Evolutionary conservation across 2,329 filamentous ascomycete genomes (phyloP), one percentile per base, ranked within the genome.

Genomic region (Hirsutella minnesotensis): DNA sequence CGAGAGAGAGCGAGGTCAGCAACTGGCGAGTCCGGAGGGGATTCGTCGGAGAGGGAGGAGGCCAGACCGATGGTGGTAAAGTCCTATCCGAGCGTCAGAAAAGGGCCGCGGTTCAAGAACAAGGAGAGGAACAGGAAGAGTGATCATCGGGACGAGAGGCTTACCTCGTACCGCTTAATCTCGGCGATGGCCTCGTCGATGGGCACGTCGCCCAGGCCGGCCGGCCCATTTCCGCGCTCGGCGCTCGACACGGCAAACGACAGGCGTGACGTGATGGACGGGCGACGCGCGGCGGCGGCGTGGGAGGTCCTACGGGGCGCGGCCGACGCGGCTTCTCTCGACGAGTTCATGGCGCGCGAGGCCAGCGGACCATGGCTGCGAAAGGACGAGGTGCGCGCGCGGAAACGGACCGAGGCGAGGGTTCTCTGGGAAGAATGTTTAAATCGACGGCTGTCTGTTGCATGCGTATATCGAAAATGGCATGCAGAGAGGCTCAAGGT

Each of bases 111-210:
- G 3, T n/a, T 12, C 13, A 22, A 20, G 10, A 30, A 39, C 5
- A 27, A 38, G 21, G 9, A 38, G 21, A n/a, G 12, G 12, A n/a
- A n/a, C 9, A 27, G 16, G 37, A 24, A 24, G 20, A 27, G 15
- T 16, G 21, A 12, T 7, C 7, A 27, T 7, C 24, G 24, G 7
- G 18, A 7, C 12, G 13, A 13, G 15, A 9, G 18, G 24, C 24
- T 21, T 60, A 81, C 78, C 68, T 95, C 92, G 66, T 98, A 98
- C 67, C 90, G 78, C 67, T 95, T 95, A 60, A 98, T 96, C 69
- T 95, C 84, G 21, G 85, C 89, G 58, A 98, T 95, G 67, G 98
- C 92, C 58, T 96, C 89, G 47, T 88, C 84, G 51, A 94, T 86
- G 48, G 82, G 78, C 47, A 81, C 76, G 55, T 85, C 77, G 43